Conservation (phyloP, 441 rosid species). For the Geranium incanum region DNA sequence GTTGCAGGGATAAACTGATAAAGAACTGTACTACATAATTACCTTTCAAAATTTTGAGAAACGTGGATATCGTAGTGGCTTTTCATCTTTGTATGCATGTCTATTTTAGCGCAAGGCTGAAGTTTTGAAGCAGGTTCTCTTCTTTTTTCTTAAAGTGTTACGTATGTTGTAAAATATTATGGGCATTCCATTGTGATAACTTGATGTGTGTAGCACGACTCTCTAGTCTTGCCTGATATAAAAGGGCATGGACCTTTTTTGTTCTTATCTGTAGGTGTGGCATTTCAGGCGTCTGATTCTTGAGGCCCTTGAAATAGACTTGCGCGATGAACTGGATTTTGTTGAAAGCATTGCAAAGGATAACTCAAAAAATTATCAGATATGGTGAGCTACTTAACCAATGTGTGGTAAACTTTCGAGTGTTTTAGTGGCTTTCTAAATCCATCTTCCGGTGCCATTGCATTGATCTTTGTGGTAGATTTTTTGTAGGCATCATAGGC, state of each 20-base stretch:
- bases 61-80: background rate
- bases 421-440: conserved; percentile 5
- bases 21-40: background rate
- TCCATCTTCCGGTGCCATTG: conserved; percentile 1
- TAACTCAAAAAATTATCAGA: conserved; percentile 81
- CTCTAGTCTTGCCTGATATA: background rate
- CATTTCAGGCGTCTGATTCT: conserved; percentile 76
- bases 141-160: background rate
- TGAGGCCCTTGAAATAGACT: conserved; percentile 43
- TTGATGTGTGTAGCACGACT: background rate
- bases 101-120: background rate
- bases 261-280: conserved; percentile 60
- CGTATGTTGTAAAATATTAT: background rate
- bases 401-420: conserved; percentile 9
- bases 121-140: background rate
- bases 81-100: background rate
- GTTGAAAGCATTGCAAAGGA: conserved; percentile 47
- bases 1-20: background rate
- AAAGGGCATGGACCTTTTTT: background rate
- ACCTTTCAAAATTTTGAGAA: background rate
- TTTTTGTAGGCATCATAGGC: conserved; percentile 76
- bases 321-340: conserved; percentile 49
- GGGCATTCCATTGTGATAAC: background rate
- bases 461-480: conserved; percentile 10
- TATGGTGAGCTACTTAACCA: conserved; percentile 50